Evolutionary conservation across 176 grass and related monocot genomes (phyloP), one percentile per base, ranked within the genome.

Genomic region (Musa beccarii): DNA sequence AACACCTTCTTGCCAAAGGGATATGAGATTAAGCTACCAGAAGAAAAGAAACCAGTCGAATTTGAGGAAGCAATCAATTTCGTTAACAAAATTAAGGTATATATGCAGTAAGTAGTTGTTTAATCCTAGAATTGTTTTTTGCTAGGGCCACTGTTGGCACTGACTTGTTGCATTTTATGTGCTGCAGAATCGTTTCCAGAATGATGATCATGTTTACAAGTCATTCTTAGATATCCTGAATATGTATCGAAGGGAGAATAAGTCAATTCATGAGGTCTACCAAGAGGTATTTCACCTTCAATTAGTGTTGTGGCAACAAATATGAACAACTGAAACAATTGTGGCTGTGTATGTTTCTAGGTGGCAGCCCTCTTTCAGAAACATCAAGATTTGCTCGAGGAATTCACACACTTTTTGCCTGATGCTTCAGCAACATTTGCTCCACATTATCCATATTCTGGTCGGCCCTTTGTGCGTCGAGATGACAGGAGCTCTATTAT

Each of bases 1-100:
- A 99, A 99, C 74, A 83, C 86, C 75, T 99, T 99, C 86, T 79
- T 99, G 82, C 95, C 95, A 29, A 99, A 99, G 79, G 95, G 95
- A 59, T 99, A 94, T 69, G 95, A 92, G 66, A 99, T 99, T 82
- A 99, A 91, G 83, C 83, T 94, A 21, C 87, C 88, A 62, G 95
- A 99, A 22, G 95, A 99, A 81, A 99, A 99, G 86, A 99, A 94
- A 43, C 95, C 95, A 3, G 88, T 99, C 12, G 95, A 99, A 86
- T 99, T 99, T 78, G 95, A 87, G 43, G 95, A 99, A 80, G 95
- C 95, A 21, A 99, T 99, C 80, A 89, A 89, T 87, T 99, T 99
- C 29, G 95, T 99, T 22, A 99, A 99, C 81, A 99, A 94, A 86
- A 99, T 99, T 25, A 99, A 99, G 84, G 95, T 94, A 76, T 64